Conservation (phyloP, 345 rosid genomes). For the Eucalyptus camaldulensis region DNA sequence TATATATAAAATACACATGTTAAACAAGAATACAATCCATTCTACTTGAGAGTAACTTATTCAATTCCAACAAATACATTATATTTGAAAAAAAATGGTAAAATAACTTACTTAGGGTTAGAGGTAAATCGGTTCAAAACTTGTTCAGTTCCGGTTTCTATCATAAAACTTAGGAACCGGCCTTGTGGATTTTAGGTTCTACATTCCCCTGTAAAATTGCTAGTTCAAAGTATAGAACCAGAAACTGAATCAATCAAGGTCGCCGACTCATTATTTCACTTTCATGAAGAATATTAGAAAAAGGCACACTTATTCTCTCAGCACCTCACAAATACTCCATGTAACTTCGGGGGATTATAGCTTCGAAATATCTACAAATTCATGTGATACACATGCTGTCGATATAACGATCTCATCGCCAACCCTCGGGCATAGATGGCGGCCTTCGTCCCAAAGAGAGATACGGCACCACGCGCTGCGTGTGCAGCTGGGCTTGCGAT, state of each 20-base stretch:
- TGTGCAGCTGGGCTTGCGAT: background rate
- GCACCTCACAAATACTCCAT: background rate
- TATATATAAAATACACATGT: background rate
- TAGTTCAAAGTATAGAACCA: background rate
- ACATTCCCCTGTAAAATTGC: accelerated
- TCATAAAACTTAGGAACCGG: background rate
- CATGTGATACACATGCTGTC: background rate
- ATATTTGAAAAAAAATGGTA: background rate
- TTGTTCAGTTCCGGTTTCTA: accelerated
- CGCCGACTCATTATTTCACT: background rate
- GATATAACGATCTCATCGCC: background rate
- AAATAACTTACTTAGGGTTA: background rate
- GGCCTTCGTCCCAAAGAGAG: background rate
- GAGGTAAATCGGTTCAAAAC: background rate
- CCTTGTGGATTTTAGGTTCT: accelerated
- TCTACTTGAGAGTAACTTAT: background rate
- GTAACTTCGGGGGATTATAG: background rate
- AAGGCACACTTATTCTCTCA: background rate
- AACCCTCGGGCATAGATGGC: background rate
- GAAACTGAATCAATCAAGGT: background rate
- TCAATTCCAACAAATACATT: background rate
- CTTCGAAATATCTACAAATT: background rate
- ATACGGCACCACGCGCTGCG: background rate
- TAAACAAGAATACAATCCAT: background rate
- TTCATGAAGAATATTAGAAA: background rate